These are phyloP conservation scores for Aaosphaeria pasadenensis DNA, from an alignment of 2,329 filamentous ascomycete species.

Conservation along the genomic window DNA sequence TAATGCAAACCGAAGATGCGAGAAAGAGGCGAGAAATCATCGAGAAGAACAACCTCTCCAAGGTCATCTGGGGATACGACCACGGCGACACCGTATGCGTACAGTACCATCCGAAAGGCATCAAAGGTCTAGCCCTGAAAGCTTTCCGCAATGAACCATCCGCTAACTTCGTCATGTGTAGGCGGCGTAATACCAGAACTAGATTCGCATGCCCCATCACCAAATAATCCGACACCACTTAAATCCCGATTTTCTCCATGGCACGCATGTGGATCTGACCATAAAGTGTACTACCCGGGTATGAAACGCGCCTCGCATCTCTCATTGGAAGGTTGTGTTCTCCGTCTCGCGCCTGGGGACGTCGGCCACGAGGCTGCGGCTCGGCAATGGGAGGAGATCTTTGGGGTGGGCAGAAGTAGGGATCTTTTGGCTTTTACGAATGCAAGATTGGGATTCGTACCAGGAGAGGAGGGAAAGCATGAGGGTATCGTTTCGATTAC, in stretches of 20 bases:
- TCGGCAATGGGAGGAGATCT: slow-evolving; percentile 41
- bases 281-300: slow-evolving; percentile 29
- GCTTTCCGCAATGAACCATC: background rate
- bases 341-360: slow-evolving; percentile 39
- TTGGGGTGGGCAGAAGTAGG: slow-evolving; percentile 40
- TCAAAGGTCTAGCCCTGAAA: slow-evolving; percentile 24
- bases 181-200: slow-evolving; percentile 46
- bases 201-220: slow-evolving; percentile 36
- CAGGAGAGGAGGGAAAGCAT: slow-evolving; percentile 25
- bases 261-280: slow-evolving; percentile 42
- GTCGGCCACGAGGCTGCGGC: slow-evolving; percentile 34
- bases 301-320: slow-evolving; percentile 40
- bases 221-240: slow-evolving; percentile 38
- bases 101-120: slow-evolving; percentile 46
- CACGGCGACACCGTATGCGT: slow-evolving; percentile 33
- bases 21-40: slow-evolving; percentile 36
- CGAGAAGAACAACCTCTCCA: slow-evolving; percentile 30
- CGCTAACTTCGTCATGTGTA: slow-evolving; percentile 6
- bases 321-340: slow-evolving; percentile 31
- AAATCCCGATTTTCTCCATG: slow-evolving; percentile 41
- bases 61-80: slow-evolving; percentile 38
- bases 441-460: slow-evolving; percentile 35
- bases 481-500: slow-evolving; percentile 41
- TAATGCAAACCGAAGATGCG: slow-evolving; percentile 47
- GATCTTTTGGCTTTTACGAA: slow-evolving; percentile 39